Evolutionary conservation across 306 rosid genomes (phyloP).

Genomic region (Potentilla sterilis): DNA sequence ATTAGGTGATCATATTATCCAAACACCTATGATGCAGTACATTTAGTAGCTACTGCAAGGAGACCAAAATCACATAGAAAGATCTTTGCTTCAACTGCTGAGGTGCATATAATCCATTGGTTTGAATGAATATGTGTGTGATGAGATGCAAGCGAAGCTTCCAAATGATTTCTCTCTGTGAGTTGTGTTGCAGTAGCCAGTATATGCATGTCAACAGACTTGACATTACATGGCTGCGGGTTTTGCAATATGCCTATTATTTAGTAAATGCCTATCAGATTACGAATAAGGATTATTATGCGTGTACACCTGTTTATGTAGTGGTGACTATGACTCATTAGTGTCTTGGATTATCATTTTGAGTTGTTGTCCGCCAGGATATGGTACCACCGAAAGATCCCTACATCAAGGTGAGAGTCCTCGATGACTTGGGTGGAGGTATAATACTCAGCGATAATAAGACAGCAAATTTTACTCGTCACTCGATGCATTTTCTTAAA

Average conservation of each 20-base stretch:
- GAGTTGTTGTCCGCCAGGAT: conserved; percentile 54
- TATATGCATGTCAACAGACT: background rate
- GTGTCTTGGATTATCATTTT: background rate
- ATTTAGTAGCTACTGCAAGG: background rate
- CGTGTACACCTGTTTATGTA: background rate
- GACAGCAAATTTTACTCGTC: conserved; percentile 68
- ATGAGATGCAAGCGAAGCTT: background rate
- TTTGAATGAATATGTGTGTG: background rate
- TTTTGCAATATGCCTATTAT: background rate
- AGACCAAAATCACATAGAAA: background rate
- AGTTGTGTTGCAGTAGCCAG: background rate
- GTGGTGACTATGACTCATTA: background rate
- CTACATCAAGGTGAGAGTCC: conserved; percentile 83
- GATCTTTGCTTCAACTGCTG: background rate
- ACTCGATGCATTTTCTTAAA: conserved; percentile 92
- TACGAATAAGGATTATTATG: background rate
- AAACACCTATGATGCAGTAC: background rate
- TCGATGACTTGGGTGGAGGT: conserved; percentile 78
- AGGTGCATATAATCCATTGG: background rate
- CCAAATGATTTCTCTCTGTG: background rate
- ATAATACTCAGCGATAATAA: conserved; percentile 75
- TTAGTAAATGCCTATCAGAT: background rate
- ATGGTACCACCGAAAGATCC: conserved; percentile 99
- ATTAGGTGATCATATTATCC: background rate
- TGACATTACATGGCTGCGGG: background rate